phyloP scores from a whole-genome alignment of 2,329 filamentous ascomycete genomes.

The Penicillium sp. region DNA sequence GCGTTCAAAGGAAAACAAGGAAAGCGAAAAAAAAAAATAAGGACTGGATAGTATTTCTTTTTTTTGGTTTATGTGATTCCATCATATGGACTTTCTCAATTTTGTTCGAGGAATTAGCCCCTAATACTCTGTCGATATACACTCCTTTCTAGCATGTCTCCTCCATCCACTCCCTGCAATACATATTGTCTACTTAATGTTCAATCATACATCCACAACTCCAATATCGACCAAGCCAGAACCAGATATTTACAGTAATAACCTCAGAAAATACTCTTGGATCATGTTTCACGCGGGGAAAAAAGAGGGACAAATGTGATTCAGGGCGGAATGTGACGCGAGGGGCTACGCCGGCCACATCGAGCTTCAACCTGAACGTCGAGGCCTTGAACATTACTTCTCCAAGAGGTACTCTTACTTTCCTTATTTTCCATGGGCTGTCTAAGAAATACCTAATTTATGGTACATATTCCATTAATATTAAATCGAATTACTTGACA shows the following conservation, averaged over 20 bases:
- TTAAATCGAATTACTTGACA: background rate
- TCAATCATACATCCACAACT: background rate
- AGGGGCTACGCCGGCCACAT: background rate
- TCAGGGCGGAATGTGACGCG: conserved; percentile 6
- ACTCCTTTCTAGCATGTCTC: background rate
- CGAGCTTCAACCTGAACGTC: background rate
- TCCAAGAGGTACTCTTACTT: background rate
- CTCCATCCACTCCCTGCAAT: background rate
- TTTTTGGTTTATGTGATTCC: no score
- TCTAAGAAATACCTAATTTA: background rate
- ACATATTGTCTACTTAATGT: background rate
- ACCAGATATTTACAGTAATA: background rate
- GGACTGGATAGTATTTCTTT: background rate
- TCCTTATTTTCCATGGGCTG: rapidly evolving
- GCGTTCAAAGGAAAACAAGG: background rate
- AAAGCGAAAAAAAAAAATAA: background rate
- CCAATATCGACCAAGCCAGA: background rate
- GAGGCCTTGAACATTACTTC: background rate
- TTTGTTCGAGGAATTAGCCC: background rate
- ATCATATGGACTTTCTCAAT: no score
- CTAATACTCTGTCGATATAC: background rate
- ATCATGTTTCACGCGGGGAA: background rate
- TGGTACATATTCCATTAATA: background rate
- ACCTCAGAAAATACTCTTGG: background rate
- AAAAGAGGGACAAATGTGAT: background rate